Evolutionary conservation across 192 early-diverging fungal species (phyloP), one percentile per base, ranked within the genome.

Genomic region (Rhizoclosmatium sp.): DNA sequence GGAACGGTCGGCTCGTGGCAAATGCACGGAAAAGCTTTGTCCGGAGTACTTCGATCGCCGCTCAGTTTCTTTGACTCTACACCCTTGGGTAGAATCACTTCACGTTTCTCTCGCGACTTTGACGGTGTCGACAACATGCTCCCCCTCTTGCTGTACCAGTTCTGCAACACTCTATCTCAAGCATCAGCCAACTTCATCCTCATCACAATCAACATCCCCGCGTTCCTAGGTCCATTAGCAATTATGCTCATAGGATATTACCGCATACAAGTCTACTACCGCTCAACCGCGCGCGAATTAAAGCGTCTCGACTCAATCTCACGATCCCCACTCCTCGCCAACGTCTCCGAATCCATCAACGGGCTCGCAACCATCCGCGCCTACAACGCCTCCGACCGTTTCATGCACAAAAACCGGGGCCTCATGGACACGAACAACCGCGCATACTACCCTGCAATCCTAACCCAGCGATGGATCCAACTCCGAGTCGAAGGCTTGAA

Each of bases 301-400:
- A 95, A 94, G 69, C 91, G 94, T 19, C 84, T 98, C 3, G 94
- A 95, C 51, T 91, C 92, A 5, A 87, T 94, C 42, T 82, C 93
- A 19, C 83, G 92, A 47, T 92, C 92, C 2, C 91, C 94, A 1
- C 82, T 98, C 1, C 95, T 93, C 78, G 85, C 94, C 0, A 91
- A 93, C 59, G 65, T 97, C 70, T 77, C 89, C 3, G 95, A 97
- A 75, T 91, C 93, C 0, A 80, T 96, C 16, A 89, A 85, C 47
- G 97, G 97, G 0, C 58, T 95, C 4, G 81, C 92, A 4, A 97
- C 95, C 2, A 96, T 98, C 79, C 89, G 95, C 41, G 94, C 94
- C 0, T 96, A 93, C n/a, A 65, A 14, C 87, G 89, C 48, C 80
- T 86, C 56, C 66, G 93, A 3, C 87, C 91, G n/a, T 89, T 95